Percentiles rank a stretch among this genome's conserved stretches.
Evolutionary conservation across 2,329 filamentous ascomycete genomes (phyloP).

Genomic region (Botrytis fabae): DNA sequence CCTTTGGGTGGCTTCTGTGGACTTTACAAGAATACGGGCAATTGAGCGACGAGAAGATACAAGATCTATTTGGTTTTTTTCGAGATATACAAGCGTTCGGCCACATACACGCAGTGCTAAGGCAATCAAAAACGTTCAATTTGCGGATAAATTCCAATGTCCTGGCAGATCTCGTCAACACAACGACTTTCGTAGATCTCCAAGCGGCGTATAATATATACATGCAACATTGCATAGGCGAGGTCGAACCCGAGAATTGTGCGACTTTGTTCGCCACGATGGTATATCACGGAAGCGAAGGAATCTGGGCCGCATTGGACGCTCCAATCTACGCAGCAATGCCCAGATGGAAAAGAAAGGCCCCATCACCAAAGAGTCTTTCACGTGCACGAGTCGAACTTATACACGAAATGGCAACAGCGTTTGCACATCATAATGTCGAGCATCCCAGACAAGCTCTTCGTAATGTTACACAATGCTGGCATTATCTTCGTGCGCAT

Average conservation of each 20-base stretch:
- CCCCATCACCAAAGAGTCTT: conserved; percentile 21
- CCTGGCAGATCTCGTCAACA: conserved; percentile 4
- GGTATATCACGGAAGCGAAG: conserved; percentile 25
- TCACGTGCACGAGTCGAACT: conserved; percentile 28
- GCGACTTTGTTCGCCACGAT: conserved; percentile 31
- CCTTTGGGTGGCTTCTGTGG: conserved; percentile 5
- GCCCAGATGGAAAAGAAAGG: neutral
- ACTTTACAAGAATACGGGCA: conserved; percentile 13
- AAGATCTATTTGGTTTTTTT: conserved; percentile 22
- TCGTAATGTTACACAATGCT: conserved; percentile 36
- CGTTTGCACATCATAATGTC: conserved; percentile 31
- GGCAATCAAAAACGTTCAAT: conserved; percentile 1
- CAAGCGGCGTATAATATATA: conserved; percentile 16
- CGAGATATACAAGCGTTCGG: neutral
- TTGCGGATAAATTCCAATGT: neutral
- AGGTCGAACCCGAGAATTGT: conserved; percentile 21
- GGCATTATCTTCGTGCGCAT: conserved; percentile 33
- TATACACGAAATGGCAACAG: conserved; percentile 34
- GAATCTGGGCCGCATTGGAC: conserved; percentile 33
- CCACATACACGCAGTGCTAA: conserved; percentile 4
- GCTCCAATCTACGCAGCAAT: conserved; percentile 26
- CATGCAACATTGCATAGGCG: conserved; percentile 22
- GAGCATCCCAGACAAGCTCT: conserved; percentile 30
- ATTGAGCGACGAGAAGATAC: conserved; percentile 25
- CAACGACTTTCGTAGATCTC: neutral